Conservation (phyloP, 345 rosid genomes). For the Rubroshorea leprosula region DNA sequence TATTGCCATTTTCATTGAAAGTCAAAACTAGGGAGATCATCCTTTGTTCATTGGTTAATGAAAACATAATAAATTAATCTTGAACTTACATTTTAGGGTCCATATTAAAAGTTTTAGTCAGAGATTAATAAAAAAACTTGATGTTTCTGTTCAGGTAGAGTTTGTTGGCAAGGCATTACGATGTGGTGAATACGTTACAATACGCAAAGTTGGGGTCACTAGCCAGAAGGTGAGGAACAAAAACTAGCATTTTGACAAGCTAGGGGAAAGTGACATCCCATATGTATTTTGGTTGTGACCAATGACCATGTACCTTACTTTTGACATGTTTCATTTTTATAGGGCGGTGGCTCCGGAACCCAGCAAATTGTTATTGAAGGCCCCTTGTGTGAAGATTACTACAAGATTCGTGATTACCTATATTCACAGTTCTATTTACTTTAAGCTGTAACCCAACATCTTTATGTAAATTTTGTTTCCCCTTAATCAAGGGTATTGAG, state of each 20-base stretch:
- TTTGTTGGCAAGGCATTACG: conserved; percentile 91
- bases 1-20: no score
- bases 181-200: conserved; percentile 81
- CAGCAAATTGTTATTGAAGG: conserved; percentile 93
- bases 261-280: no score
- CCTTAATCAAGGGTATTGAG: no score
- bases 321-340: neutral
- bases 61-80: neutral
- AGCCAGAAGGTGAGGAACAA: conserved; percentile 62
- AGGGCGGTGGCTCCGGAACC: conserved; percentile 81
- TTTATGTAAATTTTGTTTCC: neutral
- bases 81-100: no score
- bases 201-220: conserved; percentile 71
- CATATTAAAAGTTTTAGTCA: no score
- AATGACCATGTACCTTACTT: neutral
- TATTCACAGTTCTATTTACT: conserved; percentile 90
- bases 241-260: conserved; percentile 1
- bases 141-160: conserved; percentile 51
- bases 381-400: conserved; percentile 88
- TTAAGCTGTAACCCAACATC: conserved; percentile 15
- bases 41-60: no score
- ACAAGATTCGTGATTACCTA: conserved; percentile 74
- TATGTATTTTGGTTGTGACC: no score
- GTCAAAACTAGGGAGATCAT: no score
- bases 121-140: no score